These are phyloP conservation scores for Tulasnella sp. DNA, from an alignment of 768 basidiomycete genomes.

Conservation along the genomic window DNA sequence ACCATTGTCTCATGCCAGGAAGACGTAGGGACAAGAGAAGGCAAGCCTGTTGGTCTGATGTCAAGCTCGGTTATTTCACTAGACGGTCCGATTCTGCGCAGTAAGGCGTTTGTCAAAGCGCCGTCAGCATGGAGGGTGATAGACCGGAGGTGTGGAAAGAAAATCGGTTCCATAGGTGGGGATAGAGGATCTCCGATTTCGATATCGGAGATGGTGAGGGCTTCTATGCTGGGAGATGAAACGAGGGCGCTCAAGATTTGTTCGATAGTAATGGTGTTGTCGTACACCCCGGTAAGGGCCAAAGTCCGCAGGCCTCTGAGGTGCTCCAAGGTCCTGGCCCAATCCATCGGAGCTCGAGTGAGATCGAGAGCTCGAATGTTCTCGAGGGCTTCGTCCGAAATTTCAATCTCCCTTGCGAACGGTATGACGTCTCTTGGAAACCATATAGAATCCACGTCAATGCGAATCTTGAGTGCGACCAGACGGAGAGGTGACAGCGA, in stretches of 20 bases:
- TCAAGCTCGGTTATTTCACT: not conserved
- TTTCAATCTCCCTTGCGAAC: not conserved
- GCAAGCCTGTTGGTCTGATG: not conserved
- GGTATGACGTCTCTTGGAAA: not conserved
- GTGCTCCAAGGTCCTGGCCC: not conserved
- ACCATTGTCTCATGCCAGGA: not conserved
- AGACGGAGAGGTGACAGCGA: not conserved
- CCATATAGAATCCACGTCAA: not conserved
- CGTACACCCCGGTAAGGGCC: not conserved
- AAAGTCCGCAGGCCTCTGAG: not conserved
- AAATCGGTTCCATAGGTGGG: not conserved
- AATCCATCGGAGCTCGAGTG: not conserved
- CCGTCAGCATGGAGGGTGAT: not conserved
- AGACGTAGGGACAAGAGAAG: not conserved
- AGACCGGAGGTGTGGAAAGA: not conserved
- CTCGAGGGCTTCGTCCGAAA: not conserved
- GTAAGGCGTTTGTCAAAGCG: not conserved
- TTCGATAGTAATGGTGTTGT: not conserved
- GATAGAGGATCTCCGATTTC: not conserved
- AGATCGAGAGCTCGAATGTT: not conserved
- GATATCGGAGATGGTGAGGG: not conserved
- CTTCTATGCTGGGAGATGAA: not conserved
- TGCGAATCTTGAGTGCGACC: not conserved
- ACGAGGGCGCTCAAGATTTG: not conserved
- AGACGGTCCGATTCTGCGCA: not conserved